Base-by-base conservation (phyloP, 192 early-diverging fungal species). In the Coemansia nantahalensis region DNA sequence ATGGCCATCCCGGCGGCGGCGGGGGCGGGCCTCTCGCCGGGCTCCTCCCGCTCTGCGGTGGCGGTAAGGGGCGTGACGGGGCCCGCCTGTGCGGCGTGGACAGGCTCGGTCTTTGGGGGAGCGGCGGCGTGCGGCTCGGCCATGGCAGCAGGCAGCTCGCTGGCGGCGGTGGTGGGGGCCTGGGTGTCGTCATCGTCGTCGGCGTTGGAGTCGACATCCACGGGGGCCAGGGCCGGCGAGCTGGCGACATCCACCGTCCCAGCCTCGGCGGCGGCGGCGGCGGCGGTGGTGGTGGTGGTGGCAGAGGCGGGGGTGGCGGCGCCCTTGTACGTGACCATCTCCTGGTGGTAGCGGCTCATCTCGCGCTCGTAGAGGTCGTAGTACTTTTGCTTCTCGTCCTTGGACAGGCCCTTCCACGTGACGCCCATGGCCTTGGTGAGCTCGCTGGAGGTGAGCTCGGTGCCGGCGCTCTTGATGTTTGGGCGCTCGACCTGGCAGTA, bases 401-500 rank as follows among this genome's bases (percentile, higher is more conserved):
- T 46, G 11, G 62, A 43, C 59, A 79, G 39, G 19, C 45, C 45
- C 54, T 70, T 69, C 78, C 78, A 79, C 30, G 59, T 79, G 34
- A 58, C 53, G 21, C 71, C 63, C 66, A 79, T 67, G n/a, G 55
- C 56, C 54, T 54, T 43, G 12, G 78, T 79, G 40, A 79, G 56
- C 33, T 79, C 78, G 26, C 63, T 53, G 13, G 56, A 68, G 30
- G 37, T 75, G 26, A 71, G 48, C 41, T 66, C 66, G 1, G 54
- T 62, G 38, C 62, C 49, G 0, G 52, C 51, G 36, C 59, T 69
- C 44, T 74, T 74, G 40, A 75, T 62, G 24, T 54, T 59, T 12
- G 71, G 64, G 14, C 71, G 62, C 57, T 70, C 70, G 30, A 56
- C 60, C 57, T 79, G 70, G 40, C 78, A 74, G 49, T 68, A 79